Conservation (phyloP, 2,329 filamentous ascomycete genomes). For the Alternaria sp. region DNA sequence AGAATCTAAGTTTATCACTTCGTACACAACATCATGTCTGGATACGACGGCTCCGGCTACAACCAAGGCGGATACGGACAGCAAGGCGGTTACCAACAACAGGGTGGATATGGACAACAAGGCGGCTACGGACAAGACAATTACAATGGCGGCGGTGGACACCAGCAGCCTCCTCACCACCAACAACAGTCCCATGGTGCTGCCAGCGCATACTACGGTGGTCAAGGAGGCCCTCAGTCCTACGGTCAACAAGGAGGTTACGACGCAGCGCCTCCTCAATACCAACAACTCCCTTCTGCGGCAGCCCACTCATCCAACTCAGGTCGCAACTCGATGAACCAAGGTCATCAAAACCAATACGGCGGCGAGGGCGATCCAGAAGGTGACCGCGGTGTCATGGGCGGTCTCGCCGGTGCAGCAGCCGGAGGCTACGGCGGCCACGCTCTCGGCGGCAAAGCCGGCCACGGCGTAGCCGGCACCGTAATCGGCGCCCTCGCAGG, state of each 20-base stretch:
- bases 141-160: conserved; percentile 14
- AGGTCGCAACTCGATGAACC: conserved; percentile 29
- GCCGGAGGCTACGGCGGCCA: conserved; percentile 36
- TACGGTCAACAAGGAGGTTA: conserved; percentile 18
- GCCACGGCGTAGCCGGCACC: conserved; percentile 29
- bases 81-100: not conserved
- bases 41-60: conserved; percentile 11
- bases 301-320: conserved; percentile 29
- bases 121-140: conserved; percentile 6
- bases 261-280: conserved; percentile 4
- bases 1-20: not conserved
- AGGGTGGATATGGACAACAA: conserved; percentile 8
- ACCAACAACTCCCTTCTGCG: conserved; percentile 29
- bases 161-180: conserved; percentile 11
- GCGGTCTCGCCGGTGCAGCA: conserved; percentile 33
- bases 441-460: conserved; percentile 31
- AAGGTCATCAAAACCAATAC: conserved; percentile 32
- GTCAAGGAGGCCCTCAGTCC: conserved; percentile 10
- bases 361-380: conserved; percentile 28
- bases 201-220: conserved; percentile 21
- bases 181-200: conserved; percentile 11
- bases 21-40: conserved; percentile 13
- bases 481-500: conserved; percentile 33
- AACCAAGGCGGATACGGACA: conserved; percentile 2
- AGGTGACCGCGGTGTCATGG: conserved; percentile 35